Base-by-base conservation (phyloP, 768 basidiomycete species). In the Lactarius trivialis region DNA sequence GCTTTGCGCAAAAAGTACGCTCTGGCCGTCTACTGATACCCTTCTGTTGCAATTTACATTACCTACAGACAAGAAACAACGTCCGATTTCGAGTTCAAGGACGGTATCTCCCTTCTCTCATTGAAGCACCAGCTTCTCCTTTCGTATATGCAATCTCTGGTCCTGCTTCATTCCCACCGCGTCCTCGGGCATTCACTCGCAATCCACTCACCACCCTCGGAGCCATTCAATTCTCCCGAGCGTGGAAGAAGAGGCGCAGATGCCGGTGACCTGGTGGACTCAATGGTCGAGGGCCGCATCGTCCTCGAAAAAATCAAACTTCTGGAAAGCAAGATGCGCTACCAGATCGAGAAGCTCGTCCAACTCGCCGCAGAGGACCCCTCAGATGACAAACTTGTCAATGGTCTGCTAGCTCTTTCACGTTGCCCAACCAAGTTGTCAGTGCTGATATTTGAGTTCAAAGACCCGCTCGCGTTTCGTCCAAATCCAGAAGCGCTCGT, bases 331-430 rank as follows among this genome's bases (percentile, higher is more conserved):
- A 86, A 90, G 70, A 89, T 99, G 81, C 84, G 82, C 53, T 98
- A 99, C 73, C 97, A 98, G 72, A 92, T 99, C 68, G 93, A 98
- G 67, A 98, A 98, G 72, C 82, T 99, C 19, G 82, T 95, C 30
- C 81, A 83, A 63, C 74, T 90, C 6, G 88, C 92, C 1, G 84
- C 87, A 60, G 86, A 89, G 67, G 76, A 79, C 2, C 65, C 74
- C 19, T 73, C 75, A 0, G 69, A 77, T 26, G 73, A 77, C 65
- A 75, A 71, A 55, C 73, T 77, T 15, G 73, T 78, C 6, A 84
- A 91, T 64, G 93, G 91, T 91, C 11, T 15, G 45, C 5, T 68
- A 61, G 79, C 67, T 26, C 52, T 53, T 30, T n/a, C 50, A 14
- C 45, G 37, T 17, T 12, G 45, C 19, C 19, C 3, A 26, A 24